Evolutionary conservation across 257 asterid genomes (phyloP).

Genomic region (Forsythia suspensa): DNA sequence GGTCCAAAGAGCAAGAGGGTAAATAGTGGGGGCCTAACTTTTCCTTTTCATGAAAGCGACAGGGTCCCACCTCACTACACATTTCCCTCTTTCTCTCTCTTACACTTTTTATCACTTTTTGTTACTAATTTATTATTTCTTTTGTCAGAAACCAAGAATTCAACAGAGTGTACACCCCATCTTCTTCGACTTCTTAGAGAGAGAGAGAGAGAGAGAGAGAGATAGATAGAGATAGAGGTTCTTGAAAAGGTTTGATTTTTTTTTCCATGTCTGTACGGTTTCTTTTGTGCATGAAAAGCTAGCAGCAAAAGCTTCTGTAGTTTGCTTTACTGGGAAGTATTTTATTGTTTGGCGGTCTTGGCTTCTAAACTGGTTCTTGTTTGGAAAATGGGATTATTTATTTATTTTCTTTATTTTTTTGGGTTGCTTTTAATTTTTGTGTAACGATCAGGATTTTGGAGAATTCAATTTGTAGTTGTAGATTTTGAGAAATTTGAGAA

Average conservation of each 20-base stretch:
- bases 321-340: conserved; percentile 11
- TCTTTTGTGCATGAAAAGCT: conserved; percentile 28
- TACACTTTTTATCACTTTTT: conserved; percentile 51
- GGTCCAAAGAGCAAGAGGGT: neutral
- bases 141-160: conserved; percentile 41
- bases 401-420: neutral
- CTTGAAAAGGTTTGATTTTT: conserved; percentile 32
- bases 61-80: conserved; percentile 43
- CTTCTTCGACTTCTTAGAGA: conserved; percentile 15
- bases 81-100: conserved; percentile 21
- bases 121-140: conserved; percentile 29
- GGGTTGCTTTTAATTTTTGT: conserved; percentile 1
- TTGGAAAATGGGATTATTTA: conserved; percentile 26
- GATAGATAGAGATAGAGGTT: conserved; percentile 11
- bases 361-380: conserved; percentile 34
- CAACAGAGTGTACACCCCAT: conserved; percentile 22
- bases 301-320: conserved; percentile 24
- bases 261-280: conserved; percentile 21
- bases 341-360: conserved; percentile 17
- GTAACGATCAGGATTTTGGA: neutral
- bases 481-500: neutral
- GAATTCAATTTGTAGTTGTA: conserved; percentile 4
- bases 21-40: conserved; percentile 36
- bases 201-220: conserved; percentile 15
- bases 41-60: conserved; percentile 39